These are phyloP conservation scores for Serendipita sp. DNA, from an alignment of 1,284 basidiomycete species.

Conservation along the genomic window DNA sequence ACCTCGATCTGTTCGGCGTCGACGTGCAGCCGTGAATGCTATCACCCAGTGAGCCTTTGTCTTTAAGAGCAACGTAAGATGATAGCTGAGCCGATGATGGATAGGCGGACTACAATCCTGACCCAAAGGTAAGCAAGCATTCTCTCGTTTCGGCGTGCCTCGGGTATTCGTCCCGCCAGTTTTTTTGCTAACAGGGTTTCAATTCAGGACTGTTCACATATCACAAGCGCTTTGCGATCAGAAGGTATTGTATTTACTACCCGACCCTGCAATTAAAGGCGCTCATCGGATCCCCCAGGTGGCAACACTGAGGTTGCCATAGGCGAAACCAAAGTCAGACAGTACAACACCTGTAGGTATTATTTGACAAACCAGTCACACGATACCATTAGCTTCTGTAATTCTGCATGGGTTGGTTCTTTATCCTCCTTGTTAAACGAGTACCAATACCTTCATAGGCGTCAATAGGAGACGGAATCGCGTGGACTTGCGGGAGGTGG, in stretches of 20 bases:
- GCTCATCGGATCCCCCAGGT: background rate
- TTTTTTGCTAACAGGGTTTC: too few species aligned
- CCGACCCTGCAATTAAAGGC: background rate
- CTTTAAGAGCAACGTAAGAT: background rate
- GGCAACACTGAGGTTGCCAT: background rate
- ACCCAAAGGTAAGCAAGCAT: background rate
- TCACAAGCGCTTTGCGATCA: background rate
- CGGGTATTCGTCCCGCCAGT: too few species aligned
- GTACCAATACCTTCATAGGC: background rate
- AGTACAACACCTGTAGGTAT: background rate
- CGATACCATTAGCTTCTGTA: background rate
- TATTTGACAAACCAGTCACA: background rate
- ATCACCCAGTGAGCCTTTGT: background rate
- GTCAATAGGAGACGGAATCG: background rate
- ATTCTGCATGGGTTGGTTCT: background rate
- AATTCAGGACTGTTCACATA: background rate
- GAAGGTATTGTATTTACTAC: too few species aligned
- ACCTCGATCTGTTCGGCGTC: background rate
- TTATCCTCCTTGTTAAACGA: background rate
- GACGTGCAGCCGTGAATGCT: background rate
- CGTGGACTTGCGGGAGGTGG: conserved; percentile 5
- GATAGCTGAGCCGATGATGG: background rate
- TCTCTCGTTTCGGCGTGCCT: background rate
- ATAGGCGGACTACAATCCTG: conserved; percentile 6
- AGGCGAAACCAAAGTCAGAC: background rate